Base-by-base conservation (phyloP, 345 rosid genomes). In the Trapa incisa region DNA sequence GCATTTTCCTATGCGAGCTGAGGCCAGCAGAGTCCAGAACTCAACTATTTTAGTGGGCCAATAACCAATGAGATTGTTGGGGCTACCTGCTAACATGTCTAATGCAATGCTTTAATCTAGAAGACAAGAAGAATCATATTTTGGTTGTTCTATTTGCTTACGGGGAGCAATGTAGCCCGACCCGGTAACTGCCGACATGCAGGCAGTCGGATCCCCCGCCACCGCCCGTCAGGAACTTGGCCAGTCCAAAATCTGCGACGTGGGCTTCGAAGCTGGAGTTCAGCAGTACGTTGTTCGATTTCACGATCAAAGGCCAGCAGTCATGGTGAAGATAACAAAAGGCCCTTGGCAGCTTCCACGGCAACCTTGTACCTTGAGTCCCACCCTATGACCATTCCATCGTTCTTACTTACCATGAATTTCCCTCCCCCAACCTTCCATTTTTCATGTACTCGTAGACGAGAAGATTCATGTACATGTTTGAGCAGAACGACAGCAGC, bases 91-190 rank as follows among this genome's bases (percentile, higher is more conserved):
- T 45, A 7, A 7, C 48, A 45, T 45, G 48, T 45, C 17, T 1
- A 58, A 35, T 58, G 13, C 33, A 58, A 32, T 58, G 63, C 63
- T 32, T 35, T 11, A 38, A 58, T 35, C 63, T 57, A 35, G 11
- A 8, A 33, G 33, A 10, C 12, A 8, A 35, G 37, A 32, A 58
- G 11, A 58, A 58, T 58, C 38, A 58, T 15, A 16, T 32, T 58
- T 8, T 16, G 10, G 38, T 58, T 5, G 14, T 9, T 37, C 45
- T 62, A 2, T 16, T 8, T 47, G 42, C 76, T 5, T 79, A 87
- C 90, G 88, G 29, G 94, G 94, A 63, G 94, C 88, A 61, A 87
- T 87, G 76, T 87, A 85, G 75, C 94, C 94, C 67, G 88, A 84
- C 2, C 94, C 88, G 0, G 94, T 90, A 33, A 87, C 81, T 6